Evolutionary conservation across 176 grass and related monocot genomes (phyloP).

Genomic region (Thalia dealbata): DNA sequence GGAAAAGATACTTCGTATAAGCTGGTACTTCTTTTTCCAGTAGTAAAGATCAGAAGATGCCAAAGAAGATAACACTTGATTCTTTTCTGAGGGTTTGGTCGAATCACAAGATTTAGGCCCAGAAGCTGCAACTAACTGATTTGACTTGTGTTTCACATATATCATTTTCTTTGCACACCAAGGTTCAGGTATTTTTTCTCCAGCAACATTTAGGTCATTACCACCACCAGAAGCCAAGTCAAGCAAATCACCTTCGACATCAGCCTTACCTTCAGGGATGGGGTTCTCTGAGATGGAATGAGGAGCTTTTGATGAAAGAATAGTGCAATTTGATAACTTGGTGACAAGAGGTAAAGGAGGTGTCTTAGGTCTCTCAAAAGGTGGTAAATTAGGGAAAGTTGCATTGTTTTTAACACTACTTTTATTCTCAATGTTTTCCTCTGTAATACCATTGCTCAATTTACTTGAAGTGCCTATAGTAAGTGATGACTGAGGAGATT

Average conservation of each 20-base stretch:
- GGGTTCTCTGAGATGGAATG: slow-evolving; percentile 33
- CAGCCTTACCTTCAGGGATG: slow-evolving; percentile 28
- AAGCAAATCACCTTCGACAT: slow-evolving; percentile 15
- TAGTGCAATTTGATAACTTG: too few relatives aligned
- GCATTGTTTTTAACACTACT: too few relatives aligned
- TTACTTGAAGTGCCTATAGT: too few relatives aligned
- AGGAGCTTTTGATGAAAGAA: slow-evolving; percentile 25
- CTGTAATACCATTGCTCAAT: too few relatives aligned
- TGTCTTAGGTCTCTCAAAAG: too few relatives aligned
- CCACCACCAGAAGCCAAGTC: slow-evolving; percentile 4
- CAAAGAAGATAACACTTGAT: slow-evolving; percentile 20
- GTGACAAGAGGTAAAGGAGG: too few relatives aligned
- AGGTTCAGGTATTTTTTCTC: too few relatives aligned
- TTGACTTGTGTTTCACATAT: too few relatives aligned
- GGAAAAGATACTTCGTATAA: slow-evolving; percentile 56
- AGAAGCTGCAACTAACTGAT: too few relatives aligned
- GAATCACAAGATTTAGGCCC: slow-evolving; percentile 26
- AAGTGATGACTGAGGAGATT: slow-evolving; percentile 28
- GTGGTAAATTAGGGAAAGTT: too few relatives aligned
- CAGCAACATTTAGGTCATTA: slow-evolving; percentile 30
- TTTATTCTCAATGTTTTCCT: too few relatives aligned
- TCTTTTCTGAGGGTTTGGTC: slow-evolving; percentile 38
- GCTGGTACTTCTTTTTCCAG: slow-evolving; percentile 81
- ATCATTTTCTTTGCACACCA: too few relatives aligned
- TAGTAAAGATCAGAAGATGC: slow-evolving; percentile 60